These are phyloP conservation scores for Hypoxylon trugodes DNA, from an alignment of 495 filamentous ascomycete genomes.

Conservation along the genomic window DNA sequence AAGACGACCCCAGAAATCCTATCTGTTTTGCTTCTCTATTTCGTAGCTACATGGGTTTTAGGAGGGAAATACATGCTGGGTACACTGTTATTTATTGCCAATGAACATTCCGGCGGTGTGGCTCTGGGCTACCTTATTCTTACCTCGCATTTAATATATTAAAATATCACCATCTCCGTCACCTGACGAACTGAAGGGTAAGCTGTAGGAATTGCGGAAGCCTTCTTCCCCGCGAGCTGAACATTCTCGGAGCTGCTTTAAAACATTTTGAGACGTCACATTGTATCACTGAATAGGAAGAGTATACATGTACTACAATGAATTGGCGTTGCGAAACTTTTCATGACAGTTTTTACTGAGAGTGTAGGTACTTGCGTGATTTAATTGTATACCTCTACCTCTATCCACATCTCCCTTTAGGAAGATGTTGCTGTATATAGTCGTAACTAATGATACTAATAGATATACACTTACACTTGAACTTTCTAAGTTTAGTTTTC, in stretches of 20 bases:
- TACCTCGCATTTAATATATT: conserved; percentile 9
- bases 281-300: too few relatives aligned
- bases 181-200: neutral
- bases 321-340: too few relatives aligned
- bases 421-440: neutral
- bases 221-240: conserved; percentile 1
- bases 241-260: conserved; percentile 3
- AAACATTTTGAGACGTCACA: neutral
- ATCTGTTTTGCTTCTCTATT: neutral
- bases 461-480: too few relatives aligned
- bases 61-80: conserved; percentile 2
- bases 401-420: neutral
- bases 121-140: conserved; percentile 9
- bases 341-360: too few relatives aligned
- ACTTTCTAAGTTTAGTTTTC: conserved; percentile 9
- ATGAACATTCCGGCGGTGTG: conserved; percentile 32
- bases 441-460: too few relatives aligned
- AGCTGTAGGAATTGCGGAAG: conserved; percentile 7
- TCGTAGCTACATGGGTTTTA: neutral
- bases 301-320: too few relatives aligned
- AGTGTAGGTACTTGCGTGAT: neutral
- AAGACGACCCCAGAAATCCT: conserved; percentile 20
- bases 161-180: conserved; percentile 7
- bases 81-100: too few relatives aligned
- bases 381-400: conserved; percentile 1